Evolutionary conservation across 495 filamentous ascomycete species (phyloP).

Genomic region (Aspergillus ostianus): DNA sequence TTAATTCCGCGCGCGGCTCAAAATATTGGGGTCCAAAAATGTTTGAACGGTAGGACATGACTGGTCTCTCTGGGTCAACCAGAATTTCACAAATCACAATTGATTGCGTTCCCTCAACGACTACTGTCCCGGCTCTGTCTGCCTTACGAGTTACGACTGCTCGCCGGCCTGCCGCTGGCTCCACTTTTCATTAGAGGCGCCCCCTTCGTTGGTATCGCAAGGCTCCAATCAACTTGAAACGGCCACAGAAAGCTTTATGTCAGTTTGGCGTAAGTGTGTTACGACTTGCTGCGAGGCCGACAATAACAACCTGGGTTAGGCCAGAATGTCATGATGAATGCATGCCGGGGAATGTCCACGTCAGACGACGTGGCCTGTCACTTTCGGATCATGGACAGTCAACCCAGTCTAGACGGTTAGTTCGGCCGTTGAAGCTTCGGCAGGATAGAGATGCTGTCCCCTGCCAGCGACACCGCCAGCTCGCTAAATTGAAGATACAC

Average conservation of each 20-base stretch:
- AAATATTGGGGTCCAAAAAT: neutral
- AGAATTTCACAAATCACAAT: neutral
- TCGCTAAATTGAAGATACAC: neutral
- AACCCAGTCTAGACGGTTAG: neutral
- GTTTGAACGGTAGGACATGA: neutral
- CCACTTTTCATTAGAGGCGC: conserved; percentile 17
- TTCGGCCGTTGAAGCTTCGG: neutral
- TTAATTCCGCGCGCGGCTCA: neutral
- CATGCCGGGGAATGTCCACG: neutral
- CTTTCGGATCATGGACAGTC: neutral
- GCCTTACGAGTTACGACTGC: conserved; percentile 4
- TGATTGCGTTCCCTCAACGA: neutral
- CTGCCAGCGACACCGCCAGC: neutral
- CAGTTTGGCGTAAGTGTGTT: neutral
- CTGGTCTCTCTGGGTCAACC: neutral
- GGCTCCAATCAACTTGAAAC: conserved; percentile 21
- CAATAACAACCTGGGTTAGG: neutral
- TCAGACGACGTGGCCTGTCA: neutral
- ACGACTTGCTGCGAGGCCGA: neutral
- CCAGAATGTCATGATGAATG: neutral
- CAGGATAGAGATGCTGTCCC: neutral
- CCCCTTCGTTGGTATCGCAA: conserved; percentile 5
- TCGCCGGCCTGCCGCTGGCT: conserved; percentile 8
- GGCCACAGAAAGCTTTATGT: conserved; percentile 1
- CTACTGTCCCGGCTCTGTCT: neutral